Evolutionary conservation across 2,329 filamentous ascomycete species (phyloP).

Genomic region (Dissoconium aciculare): DNA sequence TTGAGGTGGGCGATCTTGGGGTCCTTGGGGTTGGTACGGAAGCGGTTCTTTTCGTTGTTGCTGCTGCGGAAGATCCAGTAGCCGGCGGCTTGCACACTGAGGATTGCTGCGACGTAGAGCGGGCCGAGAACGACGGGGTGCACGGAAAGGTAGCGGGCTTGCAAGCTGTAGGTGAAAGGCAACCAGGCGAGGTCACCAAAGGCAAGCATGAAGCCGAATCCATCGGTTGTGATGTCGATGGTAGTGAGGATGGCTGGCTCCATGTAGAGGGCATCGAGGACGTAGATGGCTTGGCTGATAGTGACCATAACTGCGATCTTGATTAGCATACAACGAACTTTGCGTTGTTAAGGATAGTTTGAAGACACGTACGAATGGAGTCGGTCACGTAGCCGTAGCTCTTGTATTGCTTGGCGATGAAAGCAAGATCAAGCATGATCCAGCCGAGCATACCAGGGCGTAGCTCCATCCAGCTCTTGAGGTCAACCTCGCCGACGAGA

Average conservation of each 20-base stretch:
- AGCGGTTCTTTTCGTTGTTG: constrained; percentile 89
- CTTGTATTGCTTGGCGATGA: constrained; percentile 76
- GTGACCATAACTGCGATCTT: constrained; percentile 48
- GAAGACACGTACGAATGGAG: constrained; percentile 43
- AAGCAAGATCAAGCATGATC: constrained; percentile 72
- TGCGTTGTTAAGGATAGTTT: too few species aligned
- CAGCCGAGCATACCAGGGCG: constrained; percentile 85
- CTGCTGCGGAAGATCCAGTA: constrained; percentile 87
- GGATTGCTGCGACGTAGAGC: constrained; percentile 47
- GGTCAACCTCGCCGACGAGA: constrained; percentile 69
- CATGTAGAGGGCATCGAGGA: constrained; percentile 73
- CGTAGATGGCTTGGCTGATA: constrained; percentile 63
- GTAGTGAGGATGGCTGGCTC: constrained; percentile 81
- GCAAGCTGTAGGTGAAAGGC: constrained; percentile 74
- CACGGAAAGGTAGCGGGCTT: constrained; percentile 68
- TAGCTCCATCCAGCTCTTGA: constrained; percentile 81
- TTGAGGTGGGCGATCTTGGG: constrained; percentile 64
- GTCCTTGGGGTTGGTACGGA: constrained; percentile 75
- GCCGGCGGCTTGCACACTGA: constrained; percentile 54
- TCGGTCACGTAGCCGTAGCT: constrained; percentile 71
- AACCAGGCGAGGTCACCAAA: constrained; percentile 92
- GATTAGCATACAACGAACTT: constrained; percentile 9
- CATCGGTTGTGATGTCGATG: constrained; percentile 85
- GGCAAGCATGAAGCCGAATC: constrained; percentile 87
- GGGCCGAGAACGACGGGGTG: constrained; percentile 69